phyloP scores from a whole-genome alignment of 257 asterid species.

The Nicotiana benthamiana region DNA sequence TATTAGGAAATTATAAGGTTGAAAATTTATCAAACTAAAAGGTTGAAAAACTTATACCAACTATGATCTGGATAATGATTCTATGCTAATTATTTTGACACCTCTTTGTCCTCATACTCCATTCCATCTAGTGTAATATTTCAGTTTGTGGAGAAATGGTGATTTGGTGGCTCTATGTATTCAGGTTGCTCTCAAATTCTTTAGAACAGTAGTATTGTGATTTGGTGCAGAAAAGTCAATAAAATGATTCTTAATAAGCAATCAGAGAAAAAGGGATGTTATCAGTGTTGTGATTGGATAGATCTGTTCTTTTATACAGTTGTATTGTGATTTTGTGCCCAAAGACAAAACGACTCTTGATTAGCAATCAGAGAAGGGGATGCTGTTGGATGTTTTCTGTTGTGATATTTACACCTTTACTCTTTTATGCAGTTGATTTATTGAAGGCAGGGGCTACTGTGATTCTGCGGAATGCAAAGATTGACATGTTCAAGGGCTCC shows the following conservation, averaged over 20 bases:
- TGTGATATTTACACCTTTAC: neutral
- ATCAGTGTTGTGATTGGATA: neutral
- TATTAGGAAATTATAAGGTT: neutral
- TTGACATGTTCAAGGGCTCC: constrained; percentile 10
- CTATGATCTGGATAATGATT: neutral
- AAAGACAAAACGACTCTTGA: neutral
- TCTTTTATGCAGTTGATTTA: neutral
- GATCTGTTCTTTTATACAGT: neutral
- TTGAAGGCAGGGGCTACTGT: neutral
- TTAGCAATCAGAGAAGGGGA: neutral
- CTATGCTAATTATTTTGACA: neutral
- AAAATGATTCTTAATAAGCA: neutral
- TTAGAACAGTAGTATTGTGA: neutral
- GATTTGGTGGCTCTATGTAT: neutral
- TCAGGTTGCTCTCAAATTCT: neutral
- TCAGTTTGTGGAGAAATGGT: neutral
- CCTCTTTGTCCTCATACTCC: neutral
- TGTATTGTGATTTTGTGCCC: neutral
- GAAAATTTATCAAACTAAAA: neutral
- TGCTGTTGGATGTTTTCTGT: neutral
- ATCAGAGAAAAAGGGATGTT: neutral
- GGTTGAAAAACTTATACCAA: neutral
- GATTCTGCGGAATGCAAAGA: constrained; percentile 2
- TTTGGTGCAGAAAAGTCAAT: neutral
- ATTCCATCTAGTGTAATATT: neutral